Percentiles rank a stretch among this genome's conserved stretches.
Conservation (phyloP, 192 early-diverging fungal genomes). For the Pecoramyces ruminantium region DNA sequence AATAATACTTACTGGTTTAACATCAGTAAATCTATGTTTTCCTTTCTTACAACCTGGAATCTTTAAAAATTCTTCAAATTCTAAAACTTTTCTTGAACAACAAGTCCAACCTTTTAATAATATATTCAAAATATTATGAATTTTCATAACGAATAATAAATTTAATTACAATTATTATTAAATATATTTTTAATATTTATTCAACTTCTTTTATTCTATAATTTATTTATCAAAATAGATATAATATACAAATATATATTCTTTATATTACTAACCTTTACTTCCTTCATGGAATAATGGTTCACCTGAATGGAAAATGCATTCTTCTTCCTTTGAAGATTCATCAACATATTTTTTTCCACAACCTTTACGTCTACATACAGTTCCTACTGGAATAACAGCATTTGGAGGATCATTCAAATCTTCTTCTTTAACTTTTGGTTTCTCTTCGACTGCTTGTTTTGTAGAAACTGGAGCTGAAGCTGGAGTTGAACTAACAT, state of each 20-base stretch:
- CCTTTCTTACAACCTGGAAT: conserved; percentile 84
- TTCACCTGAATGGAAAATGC: conserved; percentile 72
- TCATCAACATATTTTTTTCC: conserved; percentile 42
- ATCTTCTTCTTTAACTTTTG: conserved; percentile 38
- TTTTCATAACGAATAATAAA: too few relatives aligned
- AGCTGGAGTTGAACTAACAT: not conserved
- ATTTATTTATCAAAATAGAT: too few relatives aligned
- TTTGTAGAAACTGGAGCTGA: not conserved
- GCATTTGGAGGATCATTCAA: conserved; percentile 63
- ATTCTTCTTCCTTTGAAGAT: conserved; percentile 29
- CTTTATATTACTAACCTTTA: conserved; percentile 38
- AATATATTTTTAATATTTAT: too few relatives aligned
- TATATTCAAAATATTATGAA: too few relatives aligned
- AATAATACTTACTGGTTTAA: not conserved
- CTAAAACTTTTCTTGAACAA: conserved; percentile 86
- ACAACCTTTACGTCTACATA: conserved; percentile 75
- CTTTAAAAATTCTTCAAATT: conserved; percentile 96
- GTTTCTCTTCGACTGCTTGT: conserved; percentile 3
- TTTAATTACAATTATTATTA: too few relatives aligned
- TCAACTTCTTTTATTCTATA: too few relatives aligned
- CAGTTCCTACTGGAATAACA: conserved; percentile 47
- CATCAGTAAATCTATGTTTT: conserved; percentile 71
- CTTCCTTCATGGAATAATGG: conserved; percentile 96
- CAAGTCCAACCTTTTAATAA: conserved; percentile 93
- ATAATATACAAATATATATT: too few relatives aligned